Percentiles rank a stretch among this genome's conserved stretches.
Evolutionary conservation across 2,329 filamentous ascomycete species (phyloP).

Genomic region (Fonsecaea monophora): DNA sequence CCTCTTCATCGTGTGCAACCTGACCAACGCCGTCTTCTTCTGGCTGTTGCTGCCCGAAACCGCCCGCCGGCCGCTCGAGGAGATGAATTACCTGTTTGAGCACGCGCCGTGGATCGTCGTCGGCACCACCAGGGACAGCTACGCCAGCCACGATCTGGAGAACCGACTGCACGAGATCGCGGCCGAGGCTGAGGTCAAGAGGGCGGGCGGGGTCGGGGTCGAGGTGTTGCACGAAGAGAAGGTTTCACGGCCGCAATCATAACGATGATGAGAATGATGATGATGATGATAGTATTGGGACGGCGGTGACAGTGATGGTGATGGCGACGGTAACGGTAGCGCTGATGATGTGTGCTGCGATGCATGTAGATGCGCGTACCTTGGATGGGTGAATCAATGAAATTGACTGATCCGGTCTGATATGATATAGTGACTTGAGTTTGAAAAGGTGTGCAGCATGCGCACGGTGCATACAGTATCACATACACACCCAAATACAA

Average conservation of each 20-base stretch:
- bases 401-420: too few relatives aligned
- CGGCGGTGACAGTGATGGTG: too few relatives aligned
- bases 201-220: background rate
- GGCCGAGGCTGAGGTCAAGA: conserved; percentile 52
- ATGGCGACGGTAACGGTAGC: too few relatives aligned
- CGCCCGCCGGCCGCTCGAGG: conserved; percentile 62
- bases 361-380: too few relatives aligned
- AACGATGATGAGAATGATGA: too few relatives aligned
- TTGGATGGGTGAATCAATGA: too few relatives aligned
- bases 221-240: conserved; percentile 36
- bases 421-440: too few relatives aligned
- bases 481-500: too few relatives aligned
- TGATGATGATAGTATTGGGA: too few relatives aligned
- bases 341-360: background rate
- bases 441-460: too few relatives aligned
- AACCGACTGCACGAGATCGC: conserved; percentile 63
- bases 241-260: background rate
- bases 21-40: conserved; percentile 72
- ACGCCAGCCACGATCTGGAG: conserved; percentile 64
- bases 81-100: conserved; percentile 72
- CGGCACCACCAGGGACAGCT: conserved; percentile 61
- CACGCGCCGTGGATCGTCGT: conserved; percentile 69
- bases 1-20: conserved; percentile 71
- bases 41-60: conserved; percentile 73
- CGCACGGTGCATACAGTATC: too few relatives aligned